Percentiles rank a stretch among this genome's conserved stretches.
These are phyloP conservation scores for Coemansia sp. DNA, from an alignment of 192 early-diverging fungal genomes.

Conservation along the genomic window DNA sequence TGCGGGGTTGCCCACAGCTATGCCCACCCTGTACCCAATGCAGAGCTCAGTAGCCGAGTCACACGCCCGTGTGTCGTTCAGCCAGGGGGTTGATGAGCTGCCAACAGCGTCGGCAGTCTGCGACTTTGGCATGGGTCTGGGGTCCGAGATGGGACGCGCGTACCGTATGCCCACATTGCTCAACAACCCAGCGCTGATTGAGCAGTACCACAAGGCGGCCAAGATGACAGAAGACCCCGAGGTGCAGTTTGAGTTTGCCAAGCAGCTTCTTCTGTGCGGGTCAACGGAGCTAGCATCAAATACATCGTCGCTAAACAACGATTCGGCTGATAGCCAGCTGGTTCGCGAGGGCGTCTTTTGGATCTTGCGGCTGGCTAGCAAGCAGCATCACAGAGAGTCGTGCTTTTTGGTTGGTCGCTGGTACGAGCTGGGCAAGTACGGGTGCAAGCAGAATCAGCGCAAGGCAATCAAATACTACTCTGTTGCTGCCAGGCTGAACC, in stretches of 20 bases:
- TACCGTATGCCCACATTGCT: constrained; percentile 49
- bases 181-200: constrained; percentile 49
- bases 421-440: constrained; percentile 52
- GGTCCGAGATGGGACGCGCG: constrained; percentile 39
- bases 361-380: constrained; percentile 48
- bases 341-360: constrained; percentile 53
- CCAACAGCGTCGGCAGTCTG: constrained; percentile 16
- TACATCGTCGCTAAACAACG: constrained; percentile 11
- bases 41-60: constrained; percentile 42
- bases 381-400: constrained; percentile 32
- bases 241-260: constrained; percentile 73
- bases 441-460: constrained; percentile 34
- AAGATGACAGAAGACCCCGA: constrained; percentile 67
- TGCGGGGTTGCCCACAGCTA: constrained; percentile 32
- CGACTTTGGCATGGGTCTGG: constrained; percentile 47
- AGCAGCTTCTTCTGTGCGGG: constrained; percentile 51
- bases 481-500: constrained; percentile 28
- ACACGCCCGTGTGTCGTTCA: constrained; percentile 41
- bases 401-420: constrained; percentile 52
- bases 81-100: constrained; percentile 14
- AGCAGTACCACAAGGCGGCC: constrained; percentile 68
- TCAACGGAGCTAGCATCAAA: constrained; percentile 44
- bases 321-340: constrained; percentile 30
- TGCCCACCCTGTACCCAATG: constrained; percentile 41
- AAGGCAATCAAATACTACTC: constrained; percentile 41